Evolutionary conservation across 345 rosid species (phyloP).

Genomic region (Capsella bursapastoris): DNA sequence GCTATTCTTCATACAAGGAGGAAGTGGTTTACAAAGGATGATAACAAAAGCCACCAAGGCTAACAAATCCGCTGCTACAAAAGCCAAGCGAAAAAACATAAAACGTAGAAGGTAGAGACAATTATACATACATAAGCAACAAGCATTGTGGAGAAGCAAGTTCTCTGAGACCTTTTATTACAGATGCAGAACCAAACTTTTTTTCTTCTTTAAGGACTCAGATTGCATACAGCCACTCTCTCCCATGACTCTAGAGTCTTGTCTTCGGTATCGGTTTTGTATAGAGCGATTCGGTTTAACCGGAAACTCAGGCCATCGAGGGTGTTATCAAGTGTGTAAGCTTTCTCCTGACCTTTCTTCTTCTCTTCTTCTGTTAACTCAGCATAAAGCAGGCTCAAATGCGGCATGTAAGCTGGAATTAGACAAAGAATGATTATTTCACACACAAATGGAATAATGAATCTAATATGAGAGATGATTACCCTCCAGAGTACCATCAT

Average conservation of each 20-base stretch:
- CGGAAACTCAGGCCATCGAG: constrained; percentile 57
- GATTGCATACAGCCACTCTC: constrained; percentile 61
- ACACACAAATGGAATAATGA: background rate
- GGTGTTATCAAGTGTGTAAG: constrained; percentile 54
- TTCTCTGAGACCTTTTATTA: constrained; percentile 3
- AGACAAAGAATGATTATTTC: background rate
- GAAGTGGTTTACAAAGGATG: too few relatives aligned
- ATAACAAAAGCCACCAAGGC: too few relatives aligned
- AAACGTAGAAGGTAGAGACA: too few relatives aligned
- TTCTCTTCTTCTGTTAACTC: constrained; percentile 79
- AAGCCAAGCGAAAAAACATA: too few relatives aligned
- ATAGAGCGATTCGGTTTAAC: constrained; percentile 60
- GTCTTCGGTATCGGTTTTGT: constrained; percentile 71
- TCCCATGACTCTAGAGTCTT: constrained; percentile 76
- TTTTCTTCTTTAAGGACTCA: constrained; percentile 41
- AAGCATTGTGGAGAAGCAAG: too few relatives aligned
- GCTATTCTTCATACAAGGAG: too few relatives aligned
- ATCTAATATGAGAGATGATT: background rate
- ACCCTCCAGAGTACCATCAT: background rate
- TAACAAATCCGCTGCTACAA: too few relatives aligned
- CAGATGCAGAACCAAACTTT: constrained; percentile 3
- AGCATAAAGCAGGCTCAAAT: constrained; percentile 74
- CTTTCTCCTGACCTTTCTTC: constrained; percentile 72
- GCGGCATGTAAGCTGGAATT: constrained; percentile 86
- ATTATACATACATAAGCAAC: too few relatives aligned